Evolutionary conservation across 1,139 yeast species (phyloP), one percentile per base, ranked within the genome.

Genomic region (Yamadazyma spencermartinsiae): DNA sequence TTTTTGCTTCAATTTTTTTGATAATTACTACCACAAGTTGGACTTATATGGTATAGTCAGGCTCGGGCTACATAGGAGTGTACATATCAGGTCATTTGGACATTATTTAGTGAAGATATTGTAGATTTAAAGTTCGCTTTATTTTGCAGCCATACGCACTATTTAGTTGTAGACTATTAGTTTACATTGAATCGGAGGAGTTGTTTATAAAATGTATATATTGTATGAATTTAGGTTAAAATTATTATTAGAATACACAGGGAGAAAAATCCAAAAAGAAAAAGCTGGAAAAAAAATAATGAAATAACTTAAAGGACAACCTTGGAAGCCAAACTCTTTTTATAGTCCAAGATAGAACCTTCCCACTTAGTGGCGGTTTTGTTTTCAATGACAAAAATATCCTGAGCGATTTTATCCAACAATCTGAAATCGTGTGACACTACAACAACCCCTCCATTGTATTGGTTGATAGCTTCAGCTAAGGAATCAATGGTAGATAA

Each of bases 361-460:
- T 92, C 86, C 98, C 98, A 92, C 78, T 87, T 82, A 44, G 96
- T 88, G 44, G 96, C 96, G 35, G 92, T 86, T 74, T 84, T 86
- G 74, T 90, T 70, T 73, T 92, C 97, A 61, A 94, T 95, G 49
- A 92, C 98, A 58, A 76, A 90, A 64, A 92, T 92, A 58, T 92
- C 98, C 74, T 92, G 87, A 44, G 98, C 98, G 61, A 94, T 88
- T 74, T 89, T 90, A 67, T 92, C 97, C 66, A 92, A 79, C 60
- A 92, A 79, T 74, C 98, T 85, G 92, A 94, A 92, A 76, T 92
- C 99, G 80, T 92, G 99, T 46, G 98, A 89, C 50, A 92, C 98
- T 46, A 92, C 96, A 50, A 89, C 96, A 42, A 92, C 97, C 76
- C 98, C 98, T 70, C 98, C 98, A 58, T 83, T 86, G 76, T 86